Evolutionary conservation across 2,329 filamentous ascomycete species (phyloP), one percentile per base, ranked within the genome.

Genomic region (Sclerotiophoma versabilis): DNA sequence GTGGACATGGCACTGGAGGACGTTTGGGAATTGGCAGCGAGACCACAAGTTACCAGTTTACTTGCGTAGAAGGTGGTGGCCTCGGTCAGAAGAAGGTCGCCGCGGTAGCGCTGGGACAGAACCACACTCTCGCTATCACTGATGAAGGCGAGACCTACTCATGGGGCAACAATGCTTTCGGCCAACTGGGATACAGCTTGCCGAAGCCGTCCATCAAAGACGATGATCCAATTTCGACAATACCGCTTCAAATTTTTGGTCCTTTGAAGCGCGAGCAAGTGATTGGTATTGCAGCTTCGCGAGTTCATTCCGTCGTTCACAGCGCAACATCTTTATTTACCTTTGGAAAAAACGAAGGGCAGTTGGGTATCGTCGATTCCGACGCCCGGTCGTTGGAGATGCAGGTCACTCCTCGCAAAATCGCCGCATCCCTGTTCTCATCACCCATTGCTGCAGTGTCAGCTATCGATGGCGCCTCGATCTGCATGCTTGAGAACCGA

Each of bases 291-390:
- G 92, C 95, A 2, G 93, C 95, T 6, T 98, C 95, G 1, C 83
- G 91, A 0, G 87, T 96, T 32, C 95, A 99, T 75, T 98, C 95
- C 0, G 93, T 96, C 3, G 91, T 92, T 0, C 90, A 95, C 68
- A 97, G 92, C 0, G 82, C 84, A 1, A 85, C 86, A 0, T 91
- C 91, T 1, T 78, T 99, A 1, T 99, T 91, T 71, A 96, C 92
- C 2, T 99, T 96, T 82, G 95, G 95, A 19, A 96, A 95, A 67
- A 99, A 98, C 66, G 87, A 92, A 64, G 95, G 95, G 1, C 95
- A 99, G 73, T 83, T 99, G 39, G 95, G 92, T 5, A 83, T 99
- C 47, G 92, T 97, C 78, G 95, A 97, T 72, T 93, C 95, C 0
- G 93, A 98, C 75, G 96, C 95, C 22, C 87, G 93, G 38, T 97